Evolutionary conservation across 768 basidiomycete genomes (phyloP).

Genomic region (Suillus bovinus): DNA sequence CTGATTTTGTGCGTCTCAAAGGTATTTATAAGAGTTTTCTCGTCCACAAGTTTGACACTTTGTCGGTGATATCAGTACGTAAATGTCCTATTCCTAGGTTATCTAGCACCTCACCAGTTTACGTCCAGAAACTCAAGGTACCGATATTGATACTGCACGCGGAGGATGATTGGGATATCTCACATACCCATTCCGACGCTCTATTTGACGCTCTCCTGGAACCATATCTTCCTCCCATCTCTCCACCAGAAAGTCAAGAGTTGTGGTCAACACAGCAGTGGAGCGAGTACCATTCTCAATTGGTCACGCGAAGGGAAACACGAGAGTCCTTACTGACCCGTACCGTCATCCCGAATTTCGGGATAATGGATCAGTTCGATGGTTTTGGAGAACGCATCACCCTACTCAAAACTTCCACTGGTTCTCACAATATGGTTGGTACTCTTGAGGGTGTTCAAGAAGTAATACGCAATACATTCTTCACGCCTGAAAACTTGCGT

Average conservation of each 20-base stretch:
- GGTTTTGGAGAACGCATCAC: constrained; percentile 48
- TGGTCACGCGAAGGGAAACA: constrained; percentile 38
- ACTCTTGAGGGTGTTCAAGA: constrained; percentile 71
- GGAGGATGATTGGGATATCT: constrained; percentile 73
- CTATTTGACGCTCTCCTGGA: constrained; percentile 72
- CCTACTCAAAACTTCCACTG: constrained; percentile 56
- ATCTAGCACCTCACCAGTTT: neutral
- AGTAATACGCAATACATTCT: constrained; percentile 35
- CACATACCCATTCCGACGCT: constrained; percentile 61
- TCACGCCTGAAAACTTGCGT: neutral
- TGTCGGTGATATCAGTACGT: constrained; percentile 59
- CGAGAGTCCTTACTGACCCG: constrained; percentile 48
- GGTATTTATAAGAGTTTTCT: constrained; percentile 56
- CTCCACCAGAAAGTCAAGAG: constrained; percentile 32
- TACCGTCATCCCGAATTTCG: constrained; percentile 47
- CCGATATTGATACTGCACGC: constrained; percentile 77
- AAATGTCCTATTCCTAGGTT: neutral
- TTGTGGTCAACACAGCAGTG: constrained; percentile 43
- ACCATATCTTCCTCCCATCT: constrained; percentile 54
- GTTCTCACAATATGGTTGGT: constrained; percentile 60
- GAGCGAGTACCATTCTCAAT: constrained; percentile 40
- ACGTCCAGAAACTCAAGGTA: constrained; percentile 57
- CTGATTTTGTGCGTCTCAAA: constrained; percentile 25
- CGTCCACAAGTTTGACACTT: constrained; percentile 61
- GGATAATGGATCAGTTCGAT: constrained; percentile 54